Base-by-base conservation (phyloP, 2,329 filamentous ascomycete species). In the Rachicladosporium sp. region DNA sequence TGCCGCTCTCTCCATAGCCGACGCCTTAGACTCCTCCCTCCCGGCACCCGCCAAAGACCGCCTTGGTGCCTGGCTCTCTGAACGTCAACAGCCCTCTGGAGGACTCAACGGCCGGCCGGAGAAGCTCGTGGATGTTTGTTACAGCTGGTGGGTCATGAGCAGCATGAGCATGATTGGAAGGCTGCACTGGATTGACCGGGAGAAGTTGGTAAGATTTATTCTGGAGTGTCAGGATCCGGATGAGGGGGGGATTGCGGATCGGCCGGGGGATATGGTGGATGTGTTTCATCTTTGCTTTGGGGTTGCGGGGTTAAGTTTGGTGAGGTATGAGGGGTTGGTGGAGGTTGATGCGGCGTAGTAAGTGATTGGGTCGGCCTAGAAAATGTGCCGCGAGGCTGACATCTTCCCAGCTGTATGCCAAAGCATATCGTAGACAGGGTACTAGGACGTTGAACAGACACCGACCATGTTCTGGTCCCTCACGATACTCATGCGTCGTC, bases 131-230 rank as follows among this genome's bases (percentile, higher is more conserved):
- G 91, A 98, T 59, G 89, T 94, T 10, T 98, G 91, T 66, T 98
- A 98, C 65, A 94, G 86, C 59, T 98, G 91, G 91, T 98, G 91
- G 91, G 91, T 96, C 33, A 67, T 89, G 55, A 89, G 84, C 56
- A 94, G 88, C 58, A 66, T 98, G 50, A 80, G 82, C 34, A 95
- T 96, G 72, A 83, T 98, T 50, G 78, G 74, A 39, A 79, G 80
- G 40, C 72, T 87, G 38, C 84, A 95, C 59, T 98, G 91, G 91
- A 93, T 98, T 57, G 85, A 98, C 65, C 74, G 78, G 36, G 70
- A 79, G 42, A 83, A 84, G 56, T 72, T 98, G 52, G 73, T 78
- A 37, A 61, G 63, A 15, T 98, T 94, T 62, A 95, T 98, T 40
- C 64, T 98, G 43, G 72, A 73, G 46, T 94, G 85, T 55, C 91